These are phyloP conservation scores for Massariosphaeria phaeospora DNA, from an alignment of 495 filamentous ascomycete species.

Conservation along the genomic window DNA sequence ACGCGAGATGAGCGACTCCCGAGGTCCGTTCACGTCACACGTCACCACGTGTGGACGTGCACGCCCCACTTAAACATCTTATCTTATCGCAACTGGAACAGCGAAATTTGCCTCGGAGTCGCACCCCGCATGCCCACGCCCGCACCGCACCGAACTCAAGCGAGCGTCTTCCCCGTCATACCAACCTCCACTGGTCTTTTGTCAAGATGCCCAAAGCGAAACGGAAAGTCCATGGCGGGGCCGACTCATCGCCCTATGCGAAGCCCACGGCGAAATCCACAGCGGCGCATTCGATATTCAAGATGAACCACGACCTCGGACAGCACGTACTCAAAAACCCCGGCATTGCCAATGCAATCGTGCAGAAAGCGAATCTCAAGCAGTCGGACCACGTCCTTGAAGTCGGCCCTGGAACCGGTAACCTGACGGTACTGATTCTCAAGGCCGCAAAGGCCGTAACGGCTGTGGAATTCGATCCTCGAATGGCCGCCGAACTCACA, in stretches of 20 bases:
- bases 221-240: slow-evolving; percentile 47
- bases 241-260: slow-evolving; percentile 51
- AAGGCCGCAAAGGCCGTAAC: slow-evolving; percentile 78
- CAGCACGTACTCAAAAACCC: slow-evolving; percentile 97
- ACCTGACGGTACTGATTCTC: slow-evolving; percentile 82
- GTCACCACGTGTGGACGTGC: too few relatives aligned
- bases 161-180: background rate
- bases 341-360: slow-evolving; percentile 82
- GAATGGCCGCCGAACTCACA: slow-evolving; percentile 95
- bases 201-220: slow-evolving; percentile 50
- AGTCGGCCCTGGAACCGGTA: slow-evolving; percentile 76
- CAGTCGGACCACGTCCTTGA: slow-evolving; percentile 78
- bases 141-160: background rate
- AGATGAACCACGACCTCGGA: slow-evolving; percentile 75
- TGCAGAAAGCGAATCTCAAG: slow-evolving; percentile 82
- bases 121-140: background rate
- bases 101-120: slow-evolving; percentile 2
- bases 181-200: background rate
- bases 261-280: slow-evolving; percentile 47
- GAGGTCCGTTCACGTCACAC: too few relatives aligned
- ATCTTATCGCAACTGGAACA: background rate
- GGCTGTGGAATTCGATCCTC: slow-evolving; percentile 88
- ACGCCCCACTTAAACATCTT: slow-evolving; percentile 2
- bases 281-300: slow-evolving; percentile 74
- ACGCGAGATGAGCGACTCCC: too few relatives aligned